Base-by-base conservation (phyloP, 1,284 basidiomycete species). In the Entoloma clypeatum region DNA sequence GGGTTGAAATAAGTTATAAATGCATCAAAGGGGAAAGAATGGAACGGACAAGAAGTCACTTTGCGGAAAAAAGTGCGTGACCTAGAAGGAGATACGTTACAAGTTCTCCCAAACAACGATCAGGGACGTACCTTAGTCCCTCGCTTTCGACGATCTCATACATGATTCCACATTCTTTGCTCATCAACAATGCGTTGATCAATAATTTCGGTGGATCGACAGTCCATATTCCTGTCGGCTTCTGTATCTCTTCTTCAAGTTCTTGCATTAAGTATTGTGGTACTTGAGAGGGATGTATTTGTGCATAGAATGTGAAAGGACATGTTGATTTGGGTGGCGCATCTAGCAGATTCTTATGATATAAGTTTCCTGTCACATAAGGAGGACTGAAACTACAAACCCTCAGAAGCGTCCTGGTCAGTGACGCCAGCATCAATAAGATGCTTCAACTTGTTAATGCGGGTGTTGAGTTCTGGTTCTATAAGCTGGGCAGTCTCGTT, bases 121-220 rank as follows among this genome's bases (percentile, higher is more conserved):
- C 35, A 27, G 33, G 7, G 14, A 50, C 60, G 27, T 49, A 81
- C 80, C 82, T 76, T 39, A 92, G 58, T 0, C 89, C 89, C 31
- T 77, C 71, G 0, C 80, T 78, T 21, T 80, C 71, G 17, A 72
- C 72, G 3, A 90, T 57, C 45, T 82, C 79, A 34, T 81, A 77
- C 26, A 87, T 60, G 22, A 91, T 65, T 1, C 86, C 91, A 54
- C 91, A 94, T 53, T 86, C 74, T 54, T 76, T 77, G 56, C 89
- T 92, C 36, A 92, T 54, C 4, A 90, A 56, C 2, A 91, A 63
- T 5, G 76, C 84, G 36, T 75, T 74, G 29, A 91, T 56, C 5
- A 64, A 65, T 34, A 86, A 57, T 23, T 72, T 74, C 3, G 83
- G 81, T 0, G 74, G 61, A 5, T 59, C 58, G 4, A 73, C 65